Percentiles rank a stretch among this genome's conserved stretches.
phyloP scores from a whole-genome alignment of 306 rosid species.

The Citrullus amarus region DNA sequence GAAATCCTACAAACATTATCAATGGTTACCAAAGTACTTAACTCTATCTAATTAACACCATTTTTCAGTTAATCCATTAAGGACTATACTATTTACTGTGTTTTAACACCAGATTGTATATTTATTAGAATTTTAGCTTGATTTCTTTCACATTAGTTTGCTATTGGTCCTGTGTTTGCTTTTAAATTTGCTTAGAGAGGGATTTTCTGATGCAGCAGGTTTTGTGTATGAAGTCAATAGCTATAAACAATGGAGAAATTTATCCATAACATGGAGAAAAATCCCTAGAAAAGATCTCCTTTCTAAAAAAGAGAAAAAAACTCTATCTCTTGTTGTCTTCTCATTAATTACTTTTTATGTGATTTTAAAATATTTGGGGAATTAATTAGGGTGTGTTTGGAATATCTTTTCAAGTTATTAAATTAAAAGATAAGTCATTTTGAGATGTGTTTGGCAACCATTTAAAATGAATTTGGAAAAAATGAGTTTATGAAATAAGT shows the following conservation, averaged over 20 bases:
- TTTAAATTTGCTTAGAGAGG: neutral
- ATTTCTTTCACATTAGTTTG: neutral
- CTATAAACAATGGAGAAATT: neutral
- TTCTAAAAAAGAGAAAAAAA: too few species aligned
- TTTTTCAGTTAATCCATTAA: neutral
- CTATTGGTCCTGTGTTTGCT: neutral
- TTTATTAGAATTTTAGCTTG: neutral
- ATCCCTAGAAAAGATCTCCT: too few species aligned
- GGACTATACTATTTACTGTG: neutral
- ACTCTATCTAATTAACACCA: neutral
- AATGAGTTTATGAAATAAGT: too few species aligned
- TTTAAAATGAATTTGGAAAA: too few species aligned
- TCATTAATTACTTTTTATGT: neutral
- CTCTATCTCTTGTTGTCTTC: neutral
- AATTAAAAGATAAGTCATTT: too few species aligned
- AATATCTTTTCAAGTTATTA: too few species aligned
- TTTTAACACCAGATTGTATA: neutral
- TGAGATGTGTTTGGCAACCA: too few species aligned
- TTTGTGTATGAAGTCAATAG: neutral
- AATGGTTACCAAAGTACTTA: neutral
- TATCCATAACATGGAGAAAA: too few species aligned
- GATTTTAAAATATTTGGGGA: neutral
- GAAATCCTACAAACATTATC: slow-evolving; percentile 16
- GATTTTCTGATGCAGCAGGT: neutral
- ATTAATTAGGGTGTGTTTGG: too few species aligned